phyloP scores from a whole-genome alignment of 495 filamentous ascomycete genomes.

The Neurospora sp. region DNA sequence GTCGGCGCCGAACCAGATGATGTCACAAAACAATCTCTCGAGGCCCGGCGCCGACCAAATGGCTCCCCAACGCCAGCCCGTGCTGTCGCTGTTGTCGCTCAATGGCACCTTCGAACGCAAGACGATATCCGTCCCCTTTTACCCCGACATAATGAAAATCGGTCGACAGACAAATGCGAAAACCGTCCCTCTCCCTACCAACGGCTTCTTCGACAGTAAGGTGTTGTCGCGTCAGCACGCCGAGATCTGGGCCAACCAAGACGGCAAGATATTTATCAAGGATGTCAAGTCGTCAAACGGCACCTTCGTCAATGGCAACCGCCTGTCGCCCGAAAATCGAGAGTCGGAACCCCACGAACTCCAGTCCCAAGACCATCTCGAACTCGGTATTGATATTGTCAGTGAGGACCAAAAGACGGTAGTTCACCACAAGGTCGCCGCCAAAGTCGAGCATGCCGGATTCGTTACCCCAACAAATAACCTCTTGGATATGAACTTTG shows the following conservation, averaged over 20 bases:
- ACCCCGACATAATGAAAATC: slow-evolving; percentile 80
- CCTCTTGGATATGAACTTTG: slow-evolving; percentile 79
- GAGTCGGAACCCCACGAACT: slow-evolving; percentile 93
- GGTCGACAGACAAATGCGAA: slow-evolving; percentile 96
- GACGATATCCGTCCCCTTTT: slow-evolving; percentile 83
- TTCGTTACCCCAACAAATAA: slow-evolving; percentile 56
- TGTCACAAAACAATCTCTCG: slow-evolving; percentile 27
- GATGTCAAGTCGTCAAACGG: slow-evolving; percentile 98
- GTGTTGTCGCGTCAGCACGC: slow-evolving; percentile 94
- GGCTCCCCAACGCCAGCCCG: slow-evolving; percentile 53
- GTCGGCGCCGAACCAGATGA: slow-evolving; percentile 35
- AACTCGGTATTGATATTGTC: slow-evolving; percentile 95
- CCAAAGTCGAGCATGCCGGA: slow-evolving; percentile 91
- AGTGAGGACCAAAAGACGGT: slow-evolving; percentile 97
- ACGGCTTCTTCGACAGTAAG: slow-evolving; percentile 97
- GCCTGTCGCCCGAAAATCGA: slow-evolving; percentile 82
- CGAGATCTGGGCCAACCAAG: slow-evolving; percentile 85
- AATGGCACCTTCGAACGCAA: slow-evolving; percentile 96
- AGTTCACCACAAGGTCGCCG: slow-evolving; percentile 94
- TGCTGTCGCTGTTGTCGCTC: slow-evolving; percentile 72
- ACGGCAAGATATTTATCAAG: slow-evolving; percentile 87
- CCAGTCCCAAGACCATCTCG: slow-evolving; percentile 75
- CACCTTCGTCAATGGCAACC: slow-evolving; percentile 90
- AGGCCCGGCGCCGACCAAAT: slow-evolving; percentile 44
- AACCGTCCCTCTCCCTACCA: slow-evolving; percentile 76